Conservation (phyloP, 352 stramenopile species). For the Phytophthora aleatoria region DNA sequence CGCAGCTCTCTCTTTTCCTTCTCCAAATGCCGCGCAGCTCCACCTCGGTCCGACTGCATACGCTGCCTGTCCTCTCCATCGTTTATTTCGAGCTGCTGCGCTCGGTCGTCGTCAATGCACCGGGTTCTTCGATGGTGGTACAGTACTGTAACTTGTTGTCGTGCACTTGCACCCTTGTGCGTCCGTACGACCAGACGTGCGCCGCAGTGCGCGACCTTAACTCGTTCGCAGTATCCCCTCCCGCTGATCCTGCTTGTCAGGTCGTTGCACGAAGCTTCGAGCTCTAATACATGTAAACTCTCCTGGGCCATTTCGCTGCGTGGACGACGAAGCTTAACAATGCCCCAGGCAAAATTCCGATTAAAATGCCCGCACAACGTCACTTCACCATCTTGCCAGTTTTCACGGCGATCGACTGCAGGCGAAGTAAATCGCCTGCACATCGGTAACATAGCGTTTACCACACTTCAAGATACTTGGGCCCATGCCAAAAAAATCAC, state of each 20-base stretch:
- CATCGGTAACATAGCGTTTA: neutral
- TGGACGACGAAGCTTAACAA: neutral
- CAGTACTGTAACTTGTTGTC: neutral
- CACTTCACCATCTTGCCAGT: constrained; percentile 10
- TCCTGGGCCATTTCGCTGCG: constrained; percentile 1
- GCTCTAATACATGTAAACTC: too few species aligned
- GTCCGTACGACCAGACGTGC: constrained; percentile 6
- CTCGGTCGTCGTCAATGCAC: constrained; percentile 2
- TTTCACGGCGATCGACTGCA: constrained; percentile 5
- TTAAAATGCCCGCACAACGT: constrained; percentile 1
- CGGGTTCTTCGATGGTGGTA: neutral
- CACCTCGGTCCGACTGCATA: constrained; percentile 8
- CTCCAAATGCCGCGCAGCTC: constrained; percentile 2
- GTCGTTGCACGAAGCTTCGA: too few species aligned
- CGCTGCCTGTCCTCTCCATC: constrained; percentile 15
- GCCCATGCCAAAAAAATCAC: too few species aligned
- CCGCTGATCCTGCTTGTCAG: too few species aligned
- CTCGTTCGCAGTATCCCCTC: neutral
- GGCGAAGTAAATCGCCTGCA: neutral
- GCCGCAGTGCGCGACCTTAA: neutral
- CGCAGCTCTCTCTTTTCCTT: constrained; percentile 21
- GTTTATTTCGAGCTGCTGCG: constrained; percentile 27
- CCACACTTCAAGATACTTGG: neutral
- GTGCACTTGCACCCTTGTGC: constrained; percentile 11
- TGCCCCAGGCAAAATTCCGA: too few species aligned